Evolutionary conservation across 495 filamentous ascomycete species (phyloP).

Genomic region (Aspergillus sclerotiicarbonarius): DNA sequence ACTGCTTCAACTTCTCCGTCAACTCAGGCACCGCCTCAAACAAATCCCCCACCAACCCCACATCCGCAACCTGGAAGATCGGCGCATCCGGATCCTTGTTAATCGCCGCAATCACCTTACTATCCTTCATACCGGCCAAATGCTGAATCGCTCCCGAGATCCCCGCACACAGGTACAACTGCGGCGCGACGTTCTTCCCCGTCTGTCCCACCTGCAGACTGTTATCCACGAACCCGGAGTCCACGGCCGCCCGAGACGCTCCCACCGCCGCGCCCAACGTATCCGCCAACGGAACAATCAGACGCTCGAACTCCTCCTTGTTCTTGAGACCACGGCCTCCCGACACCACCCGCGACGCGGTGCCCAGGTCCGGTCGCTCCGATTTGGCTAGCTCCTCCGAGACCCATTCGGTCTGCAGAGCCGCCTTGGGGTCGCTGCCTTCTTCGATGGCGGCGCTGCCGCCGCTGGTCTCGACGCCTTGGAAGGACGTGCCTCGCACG

Average conservation of each 20-base stretch:
- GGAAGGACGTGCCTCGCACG: constrained; percentile 88
- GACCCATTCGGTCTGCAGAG: constrained; percentile 77
- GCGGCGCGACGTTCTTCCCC: constrained; percentile 95
- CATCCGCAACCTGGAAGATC: constrained; percentile 97
- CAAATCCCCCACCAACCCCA: constrained; percentile 90
- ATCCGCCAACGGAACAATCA: constrained; percentile 91
- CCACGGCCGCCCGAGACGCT: constrained; percentile 90
- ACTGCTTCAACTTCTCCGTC: constrained; percentile 85
- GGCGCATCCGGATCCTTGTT: constrained; percentile 97
- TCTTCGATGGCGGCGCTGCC: constrained; percentile 48
- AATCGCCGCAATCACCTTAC: constrained; percentile 98
- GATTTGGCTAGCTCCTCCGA: constrained; percentile 90
- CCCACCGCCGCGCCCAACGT: constrained; percentile 90
- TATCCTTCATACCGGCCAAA: constrained; percentile 99
- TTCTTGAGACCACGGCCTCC: constrained; percentile 94
- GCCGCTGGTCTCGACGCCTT: constrained; percentile 47
- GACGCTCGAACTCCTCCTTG: constrained; percentile 90
- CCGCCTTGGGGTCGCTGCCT: constrained; percentile 58
- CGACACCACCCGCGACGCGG: constrained; percentile 84
- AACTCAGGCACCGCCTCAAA: constrained; percentile 95
- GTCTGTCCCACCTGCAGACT: constrained; percentile 97
- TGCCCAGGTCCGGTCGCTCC: constrained; percentile 92
- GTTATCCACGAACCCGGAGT: constrained; percentile 99
- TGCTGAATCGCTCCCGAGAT: constrained; percentile 98
- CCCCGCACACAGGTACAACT: constrained; percentile 91